Evolutionary conservation across 2,329 filamentous ascomycete genomes (phyloP).

Genomic region (Aspergillus sojae): DNA sequence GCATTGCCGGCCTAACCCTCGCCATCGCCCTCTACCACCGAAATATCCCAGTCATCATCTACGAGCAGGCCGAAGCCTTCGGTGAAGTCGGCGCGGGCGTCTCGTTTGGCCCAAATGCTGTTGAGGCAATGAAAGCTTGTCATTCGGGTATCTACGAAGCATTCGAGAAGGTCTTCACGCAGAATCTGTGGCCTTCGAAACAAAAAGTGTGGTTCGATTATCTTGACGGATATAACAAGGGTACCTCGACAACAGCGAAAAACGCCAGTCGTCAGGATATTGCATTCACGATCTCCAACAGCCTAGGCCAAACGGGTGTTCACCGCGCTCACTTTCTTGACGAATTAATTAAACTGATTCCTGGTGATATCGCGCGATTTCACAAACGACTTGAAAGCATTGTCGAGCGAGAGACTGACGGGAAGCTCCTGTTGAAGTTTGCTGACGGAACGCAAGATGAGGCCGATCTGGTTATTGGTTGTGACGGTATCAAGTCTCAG

Average conservation of each 20-base stretch:
- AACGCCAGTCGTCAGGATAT: conserved; percentile 22
- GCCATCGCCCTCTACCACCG: conserved; percentile 39
- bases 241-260: conserved; percentile 3
- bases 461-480: conserved; percentile 49
- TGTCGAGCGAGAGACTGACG: conserved; percentile 13
- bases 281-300: conserved; percentile 27
- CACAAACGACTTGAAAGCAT: conserved; percentile 30
- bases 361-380: conserved; percentile 28
- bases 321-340: conserved; percentile 40
- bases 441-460: conserved; percentile 46
- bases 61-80: conserved; percentile 42
- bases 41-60: conserved; percentile 35
- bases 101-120: conserved; percentile 42
- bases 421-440: conserved; percentile 44
- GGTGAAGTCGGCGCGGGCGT: conserved; percentile 43
- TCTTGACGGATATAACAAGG: conserved; percentile 22
- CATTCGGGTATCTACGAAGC: conserved; percentile 34
- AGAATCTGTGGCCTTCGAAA: conserved; percentile 37
- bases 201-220: conserved; percentile 29
- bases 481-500: conserved; percentile 54
- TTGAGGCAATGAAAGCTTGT: conserved; percentile 26
- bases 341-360: conserved; percentile 37
- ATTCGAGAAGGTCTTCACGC: conserved; percentile 36
- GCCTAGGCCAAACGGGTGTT: conserved; percentile 25
- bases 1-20: conserved; percentile 40